Evolutionary conservation across 306 rosid species (phyloP), one percentile per base, ranked within the genome.

Genomic region (Trifolium pratense): DNA sequence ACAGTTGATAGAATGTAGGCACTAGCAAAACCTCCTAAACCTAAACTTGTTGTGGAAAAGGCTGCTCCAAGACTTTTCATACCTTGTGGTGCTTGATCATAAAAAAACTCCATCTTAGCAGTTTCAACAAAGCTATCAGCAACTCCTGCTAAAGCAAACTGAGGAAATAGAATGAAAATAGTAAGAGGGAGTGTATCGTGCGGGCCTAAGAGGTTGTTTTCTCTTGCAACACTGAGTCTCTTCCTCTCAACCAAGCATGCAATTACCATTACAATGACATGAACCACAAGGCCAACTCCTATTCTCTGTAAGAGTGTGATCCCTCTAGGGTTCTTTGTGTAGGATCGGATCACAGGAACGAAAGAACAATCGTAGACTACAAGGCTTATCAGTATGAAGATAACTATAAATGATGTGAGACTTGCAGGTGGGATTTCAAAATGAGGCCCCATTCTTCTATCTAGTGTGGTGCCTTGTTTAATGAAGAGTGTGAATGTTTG

Each of bases 11-110:
- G 77, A 55, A 92, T 26, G 51, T 86, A 86, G 73, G 82, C 84
- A 51, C 87, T 90, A 0, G 87, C 77, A 39, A 90, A 89, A 39
- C 66, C 68, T 59, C 98, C 97, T 42, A 87, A 77, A 15, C 97
- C 93, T 70, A 86, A 16, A 73, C 90, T 87, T 39, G 84, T 92
- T 0, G 89, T 78, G 78, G 70, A 88, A 75, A 82, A 90, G 4
- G 92, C 85, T 14, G 98, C 84, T 21, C 98, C 96, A 12, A 92
- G 70, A 75, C 98, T 92, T 61, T 92, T 90, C 95, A 90, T 87
- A 56, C 86, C 71, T 66, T 80, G 82, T 6, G 98, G 98, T 18
- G 98, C 95, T 66, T 92, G 96, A 76, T 88, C 95, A 52, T 90
- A 92, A 75, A 92, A 92, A 17, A 90, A 83, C 79, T 92, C 98